phyloP scores from a whole-genome alignment of 495 filamentous ascomycete species.

The Lasiosphaeriaceae sp. region DNA sequence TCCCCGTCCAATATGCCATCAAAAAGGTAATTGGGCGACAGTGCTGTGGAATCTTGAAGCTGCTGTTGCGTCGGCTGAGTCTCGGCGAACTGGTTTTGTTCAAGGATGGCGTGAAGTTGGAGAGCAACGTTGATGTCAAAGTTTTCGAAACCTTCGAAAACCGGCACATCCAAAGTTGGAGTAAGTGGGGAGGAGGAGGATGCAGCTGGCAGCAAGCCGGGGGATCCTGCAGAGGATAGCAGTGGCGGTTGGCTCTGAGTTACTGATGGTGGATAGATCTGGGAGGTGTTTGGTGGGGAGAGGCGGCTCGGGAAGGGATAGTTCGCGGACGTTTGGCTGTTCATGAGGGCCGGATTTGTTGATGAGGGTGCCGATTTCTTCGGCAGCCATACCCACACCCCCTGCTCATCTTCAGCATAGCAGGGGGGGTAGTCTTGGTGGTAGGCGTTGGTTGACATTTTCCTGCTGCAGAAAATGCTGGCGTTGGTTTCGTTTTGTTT shows the following conservation, averaged over 20 bases:
- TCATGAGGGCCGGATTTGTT: not conserved
- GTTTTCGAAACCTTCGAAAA: not conserved
- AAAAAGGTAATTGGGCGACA: too few species aligned
- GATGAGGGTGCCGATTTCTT: constrained; percentile 1
- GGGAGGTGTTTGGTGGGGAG: too few species aligned
- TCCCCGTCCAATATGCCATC: too few species aligned
- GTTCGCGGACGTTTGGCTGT: too few species aligned
- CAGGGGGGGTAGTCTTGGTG: constrained; percentile 6
- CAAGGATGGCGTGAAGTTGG: not conserved
- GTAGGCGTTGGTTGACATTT: constrained; percentile 3
- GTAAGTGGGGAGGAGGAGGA: too few species aligned
- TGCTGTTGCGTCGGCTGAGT: too few species aligned
- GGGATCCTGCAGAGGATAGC: too few species aligned
- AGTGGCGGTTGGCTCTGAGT: too few species aligned
- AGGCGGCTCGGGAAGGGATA: not conserved
- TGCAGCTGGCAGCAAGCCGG: too few species aligned
- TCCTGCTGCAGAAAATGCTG: constrained; percentile 8
- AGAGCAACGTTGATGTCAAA: not conserved
- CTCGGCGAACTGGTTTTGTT: not conserved
- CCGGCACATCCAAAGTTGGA: not conserved
- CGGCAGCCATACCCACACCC: constrained; percentile 15
- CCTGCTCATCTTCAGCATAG: constrained; percentile 7
- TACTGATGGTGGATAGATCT: too few species aligned
- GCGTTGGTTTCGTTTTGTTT: constrained; percentile 1
- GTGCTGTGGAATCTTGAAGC: too few species aligned